A percentile compares a stretch with the other conserved stretches of the same genome.
These are phyloP conservation scores for Sanchytrium tribonematis DNA, from an alignment of 371 early-diverging fungal species.

Conservation along the genomic window DNA sequence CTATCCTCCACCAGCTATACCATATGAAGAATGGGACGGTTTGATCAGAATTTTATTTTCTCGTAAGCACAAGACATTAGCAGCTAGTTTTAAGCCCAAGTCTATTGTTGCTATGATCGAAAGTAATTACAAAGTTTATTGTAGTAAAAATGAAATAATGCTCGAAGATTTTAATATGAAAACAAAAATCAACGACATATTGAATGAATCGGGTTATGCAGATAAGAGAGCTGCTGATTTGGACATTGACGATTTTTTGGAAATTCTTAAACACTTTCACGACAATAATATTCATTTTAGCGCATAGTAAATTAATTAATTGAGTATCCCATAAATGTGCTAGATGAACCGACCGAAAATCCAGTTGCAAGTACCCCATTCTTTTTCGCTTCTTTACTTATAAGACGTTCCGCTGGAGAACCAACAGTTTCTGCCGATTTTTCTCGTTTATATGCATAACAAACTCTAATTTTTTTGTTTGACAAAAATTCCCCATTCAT, in stretches of 20 bases:
- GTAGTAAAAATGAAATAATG: not conserved
- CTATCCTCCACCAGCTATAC: conserved; percentile 72
- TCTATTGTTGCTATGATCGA: conserved; percentile 58
- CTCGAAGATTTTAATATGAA: conserved; percentile 54
- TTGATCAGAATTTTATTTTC: conserved; percentile 75
- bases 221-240: conserved; percentile 65
- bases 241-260: conserved; percentile 66
- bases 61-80: conserved; percentile 86
- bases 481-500: conserved; percentile 89
- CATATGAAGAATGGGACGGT: conserved; percentile 93
- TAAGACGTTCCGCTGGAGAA: not conserved
- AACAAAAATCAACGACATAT: conserved; percentile 30
- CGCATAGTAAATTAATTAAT: not conserved
- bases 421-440: not conserved
- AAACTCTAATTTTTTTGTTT: conserved; percentile 64
- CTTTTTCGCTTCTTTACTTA: not conserved
- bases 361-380: not conserved
- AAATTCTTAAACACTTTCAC: conserved; percentile 13
- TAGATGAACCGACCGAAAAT: not conserved
- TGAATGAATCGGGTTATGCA: conserved; percentile 31
- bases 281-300: conserved; percentile 10
- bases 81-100: conserved; percentile 66
- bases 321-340: not conserved
- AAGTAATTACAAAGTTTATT: conserved; percentile 67
- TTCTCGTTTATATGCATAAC: conserved; percentile 55